A percentile compares a stretch with the other conserved stretches of the same genome.
These are phyloP conservation scores for Calonectria pauciramosa DNA, from an alignment of 2,329 filamentous ascomycete species.

Conservation along the genomic window DNA sequence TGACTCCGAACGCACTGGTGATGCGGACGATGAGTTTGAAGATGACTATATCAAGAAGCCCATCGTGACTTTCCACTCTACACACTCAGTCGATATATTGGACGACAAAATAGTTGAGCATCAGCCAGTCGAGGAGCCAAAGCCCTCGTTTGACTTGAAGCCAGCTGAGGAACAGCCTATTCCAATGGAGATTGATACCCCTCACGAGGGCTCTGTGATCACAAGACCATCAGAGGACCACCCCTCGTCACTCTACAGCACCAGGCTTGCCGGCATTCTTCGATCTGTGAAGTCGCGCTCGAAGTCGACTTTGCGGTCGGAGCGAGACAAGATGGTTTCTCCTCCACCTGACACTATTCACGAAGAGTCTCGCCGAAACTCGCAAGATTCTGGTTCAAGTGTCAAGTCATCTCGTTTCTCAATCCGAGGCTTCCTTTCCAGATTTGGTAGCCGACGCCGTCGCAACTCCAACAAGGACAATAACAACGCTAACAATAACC, in stretches of 20 bases:
- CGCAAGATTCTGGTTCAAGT: slow-evolving; percentile 70
- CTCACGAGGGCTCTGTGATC: slow-evolving; percentile 38
- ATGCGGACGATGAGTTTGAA: slow-evolving; percentile 37
- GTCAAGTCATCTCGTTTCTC: slow-evolving; percentile 61
- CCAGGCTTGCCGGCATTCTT: slow-evolving; percentile 55
- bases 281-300: slow-evolving; percentile 63
- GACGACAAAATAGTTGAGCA: slow-evolving; percentile 18
- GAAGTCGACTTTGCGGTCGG: slow-evolving; percentile 61
- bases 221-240: slow-evolving; percentile 41
- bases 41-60: slow-evolving; percentile 38
- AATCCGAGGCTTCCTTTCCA: slow-evolving; percentile 84
- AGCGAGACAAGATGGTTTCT: slow-evolving; percentile 54
- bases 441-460: slow-evolving; percentile 71
- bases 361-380: slow-evolving; percentile 67
- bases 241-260: slow-evolving; percentile 41
- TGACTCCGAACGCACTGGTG: slow-evolving; percentile 41
- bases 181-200: slow-evolving; percentile 40
- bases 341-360: slow-evolving; percentile 56
- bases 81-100: slow-evolving; percentile 48
- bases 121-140: slow-evolving; percentile 19
- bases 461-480: slow-evolving; percentile 48
- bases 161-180: slow-evolving; percentile 32
- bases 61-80: slow-evolving; percentile 48
- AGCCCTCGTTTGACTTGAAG: background rate
- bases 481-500: slow-evolving; percentile 55